These are phyloP conservation scores for Xylaria sp. DNA, from an alignment of 2,329 filamentous ascomycete species.

Conservation along the genomic window DNA sequence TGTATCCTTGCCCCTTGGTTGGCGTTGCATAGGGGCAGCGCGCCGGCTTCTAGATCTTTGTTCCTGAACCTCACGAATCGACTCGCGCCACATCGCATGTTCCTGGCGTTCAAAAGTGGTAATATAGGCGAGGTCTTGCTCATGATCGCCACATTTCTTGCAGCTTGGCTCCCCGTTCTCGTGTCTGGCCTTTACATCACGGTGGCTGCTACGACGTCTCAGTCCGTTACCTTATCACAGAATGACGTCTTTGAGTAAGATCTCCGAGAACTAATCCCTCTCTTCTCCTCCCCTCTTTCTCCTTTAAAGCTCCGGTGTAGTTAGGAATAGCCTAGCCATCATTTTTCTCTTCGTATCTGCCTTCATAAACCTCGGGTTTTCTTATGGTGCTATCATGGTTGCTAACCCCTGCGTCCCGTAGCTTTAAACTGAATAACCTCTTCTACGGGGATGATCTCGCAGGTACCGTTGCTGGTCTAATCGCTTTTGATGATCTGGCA, in stretches of 20 bases:
- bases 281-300: background rate
- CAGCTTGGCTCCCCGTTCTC: conserved; percentile 31
- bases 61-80: conserved; percentile 32
- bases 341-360: background rate
- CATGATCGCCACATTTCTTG: conserved; percentile 25
- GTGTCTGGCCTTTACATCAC: conserved; percentile 33
- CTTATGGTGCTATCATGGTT: too few species aligned
- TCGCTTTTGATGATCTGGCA: conserved; percentile 23
- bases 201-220: conserved; percentile 11
- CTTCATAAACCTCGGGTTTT: background rate
- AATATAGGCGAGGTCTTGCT: conserved; percentile 21
- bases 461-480: conserved; percentile 28
- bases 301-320: background rate
- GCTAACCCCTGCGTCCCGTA: background rate
- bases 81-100: conserved; percentile 30
- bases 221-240: conserved; percentile 12
- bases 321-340: background rate
- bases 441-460: conserved; percentile 28
- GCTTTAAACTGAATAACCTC: conserved; percentile 31
- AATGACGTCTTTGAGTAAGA: conserved; percentile 30
- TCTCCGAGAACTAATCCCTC: too few species aligned
- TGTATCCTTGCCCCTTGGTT: conserved; percentile 32
- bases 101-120: conserved; percentile 24
- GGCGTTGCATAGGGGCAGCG: conserved; percentile 30
- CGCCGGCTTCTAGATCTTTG: conserved; percentile 32